These are phyloP conservation scores for Gossypium armourianum DNA, from an alignment of 441 rosid genomes.

Conservation along the genomic window DNA sequence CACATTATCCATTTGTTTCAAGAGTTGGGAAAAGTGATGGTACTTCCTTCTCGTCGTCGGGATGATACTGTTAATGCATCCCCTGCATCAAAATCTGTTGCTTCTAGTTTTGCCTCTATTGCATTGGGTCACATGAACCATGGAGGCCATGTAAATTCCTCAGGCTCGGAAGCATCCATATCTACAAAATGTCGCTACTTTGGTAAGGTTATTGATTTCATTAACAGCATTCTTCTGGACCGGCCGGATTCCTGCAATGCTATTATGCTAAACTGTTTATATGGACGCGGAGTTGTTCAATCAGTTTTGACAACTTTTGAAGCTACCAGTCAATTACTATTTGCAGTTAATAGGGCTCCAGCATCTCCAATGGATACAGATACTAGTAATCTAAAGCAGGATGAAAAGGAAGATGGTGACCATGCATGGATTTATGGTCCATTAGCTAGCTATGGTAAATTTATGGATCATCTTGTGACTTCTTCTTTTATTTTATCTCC, in stretches of 20 bases:
- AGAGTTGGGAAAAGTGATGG: constrained; percentile 92
- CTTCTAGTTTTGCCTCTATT: constrained; percentile 69
- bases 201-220: constrained; percentile 88
- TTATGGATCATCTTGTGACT: constrained; percentile 90
- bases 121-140: constrained; percentile 71
- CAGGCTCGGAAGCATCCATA: constrained; percentile 49
- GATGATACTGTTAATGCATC: constrained; percentile 80
- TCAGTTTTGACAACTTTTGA: constrained; percentile 84
- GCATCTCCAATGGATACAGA: constrained; percentile 93
- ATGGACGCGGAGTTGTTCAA: constrained; percentile 73
- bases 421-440: constrained; percentile 90
- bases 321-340: constrained; percentile 83
- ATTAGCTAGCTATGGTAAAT: constrained; percentile 76
- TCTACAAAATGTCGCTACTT: constrained; percentile 87
- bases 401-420: constrained; percentile 55
- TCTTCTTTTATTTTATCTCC: constrained; percentile 84
- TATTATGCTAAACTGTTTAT: constrained; percentile 66
- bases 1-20: constrained; percentile 87
- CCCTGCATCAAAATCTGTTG: constrained; percentile 77
- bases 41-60: constrained; percentile 88
- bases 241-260: constrained; percentile 89
- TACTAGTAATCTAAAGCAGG: constrained; percentile 54
- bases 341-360: constrained; percentile 53
- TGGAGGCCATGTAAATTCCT: constrained; percentile 48
- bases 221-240: constrained; percentile 73